These are phyloP conservation scores for Microthlaspi erraticum DNA, from an alignment of 345 rosid species.

Conservation along the genomic window DNA sequence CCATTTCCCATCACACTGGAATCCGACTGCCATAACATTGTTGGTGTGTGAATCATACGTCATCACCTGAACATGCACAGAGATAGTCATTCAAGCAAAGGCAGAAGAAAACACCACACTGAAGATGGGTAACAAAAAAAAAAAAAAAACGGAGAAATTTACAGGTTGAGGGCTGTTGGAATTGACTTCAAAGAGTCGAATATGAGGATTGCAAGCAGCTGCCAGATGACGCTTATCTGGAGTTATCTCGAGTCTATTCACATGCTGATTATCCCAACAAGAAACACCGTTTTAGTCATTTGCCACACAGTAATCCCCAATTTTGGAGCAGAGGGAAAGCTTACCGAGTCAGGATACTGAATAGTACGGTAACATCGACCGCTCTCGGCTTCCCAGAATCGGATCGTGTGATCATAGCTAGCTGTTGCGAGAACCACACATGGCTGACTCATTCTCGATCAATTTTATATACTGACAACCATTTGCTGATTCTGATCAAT, in stretches of 20 bases:
- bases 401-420: constrained; percentile 89
- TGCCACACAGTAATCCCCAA: too few relatives aligned
- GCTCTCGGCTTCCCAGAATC: constrained; percentile 95
- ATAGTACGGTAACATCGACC: constrained; percentile 93
- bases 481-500: neutral
- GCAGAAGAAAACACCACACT: neutral
- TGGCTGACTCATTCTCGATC: constrained; percentile 69
- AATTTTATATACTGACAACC: neutral
- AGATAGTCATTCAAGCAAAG: constrained; percentile 23
- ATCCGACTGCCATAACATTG: constrained; percentile 98
- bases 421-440: constrained; percentile 92
- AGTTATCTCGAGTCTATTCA: constrained; percentile 93
- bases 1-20: constrained; percentile 98
- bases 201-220: constrained; percentile 94
- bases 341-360: constrained; percentile 88
- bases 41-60: constrained; percentile 92
- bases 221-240: constrained; percentile 85
- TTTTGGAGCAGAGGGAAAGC: constrained; percentile 8
- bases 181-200: constrained; percentile 84
- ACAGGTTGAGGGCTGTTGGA: constrained; percentile 84
- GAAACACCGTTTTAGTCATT: neutral
- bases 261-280: constrained; percentile 57
- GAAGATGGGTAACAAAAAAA: neutral
- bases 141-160: constrained; percentile 3
- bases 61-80: constrained; percentile 59